Base-by-base conservation (phyloP, 2,329 filamentous ascomycete species). In the Scedosporium dehoogii region DNA sequence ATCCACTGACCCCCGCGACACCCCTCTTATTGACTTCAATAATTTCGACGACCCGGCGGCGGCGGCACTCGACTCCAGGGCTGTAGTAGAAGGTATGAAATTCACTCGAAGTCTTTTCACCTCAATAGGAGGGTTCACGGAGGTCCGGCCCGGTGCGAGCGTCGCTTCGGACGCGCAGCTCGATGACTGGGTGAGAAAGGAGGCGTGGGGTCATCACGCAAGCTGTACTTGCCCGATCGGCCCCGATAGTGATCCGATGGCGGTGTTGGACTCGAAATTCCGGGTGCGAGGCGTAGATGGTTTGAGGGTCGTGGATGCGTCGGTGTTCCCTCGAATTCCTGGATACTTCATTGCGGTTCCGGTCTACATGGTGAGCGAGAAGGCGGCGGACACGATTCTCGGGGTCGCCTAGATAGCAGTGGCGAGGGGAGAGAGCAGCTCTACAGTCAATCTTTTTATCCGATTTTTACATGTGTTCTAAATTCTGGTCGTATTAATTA, bases 241-340 rank as follows among this genome's bases (percentile, higher is more conserved):
- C 4, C 71, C 74, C 1, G 79, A 81, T 53, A 73, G 72, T 44
- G 83, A 86, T 68, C 70, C 74, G 1, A 78, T 76, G 70, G 83
- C 81, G 3, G 82, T 85, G 3, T 68, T 86, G 63, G 81, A 86
- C 68, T 75, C 74, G 0, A 73, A 78, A 61, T 84, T 85, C 69
- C 74, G 77, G 21, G 83, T 86, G 3, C 72, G 79, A 18, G 82
- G 82, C 4, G 78, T 83, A 1, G 69, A 73, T 3, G 78, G 78
- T 0, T 70, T 86, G 58, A 73, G 84, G 18, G 84, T 85, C 16
- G 84, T 86, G 2, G 84, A 86, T 72, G 83, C 81, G 2, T 79
- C 75, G 14, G 76, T 79, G 2, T 85, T 80, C 64, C 81, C 82
- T 2, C 75, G 74, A 62, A 81, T 73, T 46, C 72, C 73, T 0